Conservation (phyloP, 495 filamentous ascomycete species). For the Penicillium soppii region DNA sequence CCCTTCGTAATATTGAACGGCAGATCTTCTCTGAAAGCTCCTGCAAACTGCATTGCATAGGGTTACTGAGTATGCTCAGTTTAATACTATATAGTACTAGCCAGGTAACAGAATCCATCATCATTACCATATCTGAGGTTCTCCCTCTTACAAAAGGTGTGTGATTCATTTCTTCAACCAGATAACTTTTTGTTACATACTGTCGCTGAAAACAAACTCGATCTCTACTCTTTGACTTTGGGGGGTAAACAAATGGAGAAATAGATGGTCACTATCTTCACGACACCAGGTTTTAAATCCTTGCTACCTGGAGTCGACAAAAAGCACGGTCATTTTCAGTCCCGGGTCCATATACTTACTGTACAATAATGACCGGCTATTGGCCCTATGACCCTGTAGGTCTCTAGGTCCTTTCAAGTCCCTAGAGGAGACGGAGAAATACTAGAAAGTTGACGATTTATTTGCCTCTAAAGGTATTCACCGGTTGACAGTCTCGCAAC, state of each 20-base stretch:
- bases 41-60: too few relatives aligned
- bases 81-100: too few relatives aligned
- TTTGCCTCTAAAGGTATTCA: constrained; percentile 16
- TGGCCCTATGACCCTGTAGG: constrained; percentile 32
- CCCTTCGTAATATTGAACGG: too few relatives aligned
- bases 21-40: too few relatives aligned
- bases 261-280: constrained; percentile 27
- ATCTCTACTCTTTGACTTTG: constrained; percentile 27
- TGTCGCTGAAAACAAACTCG: constrained; percentile 10
- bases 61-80: too few relatives aligned
- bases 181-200: constrained; percentile 25
- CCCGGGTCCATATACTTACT: constrained; percentile 28
- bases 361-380: constrained; percentile 30
- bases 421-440: constrained; percentile 9
- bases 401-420: constrained; percentile 20
- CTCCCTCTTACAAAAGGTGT: too few relatives aligned
- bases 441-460: constrained; percentile 12
- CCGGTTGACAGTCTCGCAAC: constrained; percentile 11
- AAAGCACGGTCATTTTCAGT: constrained; percentile 26
- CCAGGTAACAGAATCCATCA: too few relatives aligned
- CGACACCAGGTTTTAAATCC: constrained; percentile 25
- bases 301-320: constrained; percentile 14
- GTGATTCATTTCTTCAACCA: constrained; percentile 24
- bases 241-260: constrained; percentile 23
- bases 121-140: too few relatives aligned